These are phyloP conservation scores for Panus rudis DNA, from an alignment of 768 basidiomycete species.

Conservation along the genomic window DNA sequence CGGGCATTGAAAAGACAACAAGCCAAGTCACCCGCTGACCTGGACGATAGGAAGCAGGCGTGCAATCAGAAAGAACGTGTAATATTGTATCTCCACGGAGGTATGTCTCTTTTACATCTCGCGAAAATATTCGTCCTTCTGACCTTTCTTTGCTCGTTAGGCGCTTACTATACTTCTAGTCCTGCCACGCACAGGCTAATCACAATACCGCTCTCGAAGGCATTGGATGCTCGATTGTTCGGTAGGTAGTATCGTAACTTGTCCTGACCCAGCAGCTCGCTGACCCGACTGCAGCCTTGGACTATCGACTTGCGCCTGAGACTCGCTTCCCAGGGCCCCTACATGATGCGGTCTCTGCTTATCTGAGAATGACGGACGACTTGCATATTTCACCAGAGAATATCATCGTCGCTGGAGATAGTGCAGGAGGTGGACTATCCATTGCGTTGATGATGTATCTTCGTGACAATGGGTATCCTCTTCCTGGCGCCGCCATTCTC, in stretches of 20 bases:
- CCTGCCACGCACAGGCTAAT: conserved; percentile 86
- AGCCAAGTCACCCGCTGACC: too few relatives aligned
- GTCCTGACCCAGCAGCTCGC: neutral
- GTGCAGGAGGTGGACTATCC: conserved; percentile 85
- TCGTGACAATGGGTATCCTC: conserved; percentile 78
- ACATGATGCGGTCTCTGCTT: conserved; percentile 80
- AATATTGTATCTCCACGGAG: conserved; percentile 91
- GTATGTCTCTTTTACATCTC: conserved; percentile 33
- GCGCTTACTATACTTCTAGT: conserved; percentile 90
- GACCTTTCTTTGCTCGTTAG: conserved; percentile 28
- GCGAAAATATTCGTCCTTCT: neutral
- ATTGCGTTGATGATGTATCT: conserved; percentile 90
- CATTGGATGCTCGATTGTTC: conserved; percentile 85
- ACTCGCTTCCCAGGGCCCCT: conserved; percentile 88
- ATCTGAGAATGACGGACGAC: conserved; percentile 81
- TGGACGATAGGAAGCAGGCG: conserved; percentile 1
- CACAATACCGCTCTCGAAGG: conserved; percentile 86
- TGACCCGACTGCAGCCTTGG: conserved; percentile 51
- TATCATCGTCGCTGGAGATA: conserved; percentile 84
- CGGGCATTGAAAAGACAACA: conserved; percentile 30
- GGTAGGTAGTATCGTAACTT: too few relatives aligned
- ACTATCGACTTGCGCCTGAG: conserved; percentile 95
- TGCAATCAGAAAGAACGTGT: conserved; percentile 53
- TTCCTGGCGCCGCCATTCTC: conserved; percentile 81
- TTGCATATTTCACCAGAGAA: conserved; percentile 89